Conservation (phyloP, 352 stramenopile species). For the Pythium periplocum region DNA sequence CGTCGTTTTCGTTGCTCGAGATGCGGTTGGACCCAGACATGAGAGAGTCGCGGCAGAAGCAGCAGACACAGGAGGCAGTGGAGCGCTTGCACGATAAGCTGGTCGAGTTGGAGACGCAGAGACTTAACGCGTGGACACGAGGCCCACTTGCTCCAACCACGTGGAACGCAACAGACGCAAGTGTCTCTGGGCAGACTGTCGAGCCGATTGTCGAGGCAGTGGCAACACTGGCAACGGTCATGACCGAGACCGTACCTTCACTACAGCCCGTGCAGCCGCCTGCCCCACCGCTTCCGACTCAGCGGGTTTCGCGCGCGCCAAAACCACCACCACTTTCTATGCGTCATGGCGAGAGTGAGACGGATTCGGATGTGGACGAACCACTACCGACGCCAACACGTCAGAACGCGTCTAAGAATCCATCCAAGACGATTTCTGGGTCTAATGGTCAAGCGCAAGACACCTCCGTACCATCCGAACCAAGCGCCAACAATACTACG, state of each 20-base stretch:
- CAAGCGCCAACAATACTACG: too few species aligned
- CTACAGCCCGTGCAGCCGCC: conserved; percentile 6
- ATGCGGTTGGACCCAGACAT: conserved; percentile 6
- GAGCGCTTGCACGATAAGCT: conserved; percentile 9
- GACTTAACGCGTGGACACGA: not conserved
- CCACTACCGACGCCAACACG: conserved; percentile 4
- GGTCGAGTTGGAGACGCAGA: conserved; percentile 8
- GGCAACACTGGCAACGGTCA: too few species aligned
- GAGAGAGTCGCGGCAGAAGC: conserved; percentile 3
- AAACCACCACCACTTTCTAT: not conserved
- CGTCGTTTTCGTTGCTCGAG: conserved; percentile 27
- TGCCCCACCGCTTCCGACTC: not conserved
- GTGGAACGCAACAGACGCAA: too few species aligned
- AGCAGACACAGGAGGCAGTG: conserved; percentile 5
- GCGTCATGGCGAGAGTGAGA: not conserved
- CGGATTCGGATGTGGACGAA: conserved; percentile 14
- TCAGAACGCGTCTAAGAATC: too few species aligned
- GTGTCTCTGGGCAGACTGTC: too few species aligned
- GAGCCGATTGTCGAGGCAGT: too few species aligned
- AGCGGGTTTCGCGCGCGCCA: not conserved
- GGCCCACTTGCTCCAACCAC: too few species aligned
- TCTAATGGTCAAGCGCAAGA: too few species aligned
- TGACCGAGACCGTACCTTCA: too few species aligned
- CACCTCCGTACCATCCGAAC: too few species aligned
- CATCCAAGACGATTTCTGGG: too few species aligned